Evolutionary conservation across 352 stramenopile species (phyloP).

Genomic region (Phytophthora fragariaefolia): DNA sequence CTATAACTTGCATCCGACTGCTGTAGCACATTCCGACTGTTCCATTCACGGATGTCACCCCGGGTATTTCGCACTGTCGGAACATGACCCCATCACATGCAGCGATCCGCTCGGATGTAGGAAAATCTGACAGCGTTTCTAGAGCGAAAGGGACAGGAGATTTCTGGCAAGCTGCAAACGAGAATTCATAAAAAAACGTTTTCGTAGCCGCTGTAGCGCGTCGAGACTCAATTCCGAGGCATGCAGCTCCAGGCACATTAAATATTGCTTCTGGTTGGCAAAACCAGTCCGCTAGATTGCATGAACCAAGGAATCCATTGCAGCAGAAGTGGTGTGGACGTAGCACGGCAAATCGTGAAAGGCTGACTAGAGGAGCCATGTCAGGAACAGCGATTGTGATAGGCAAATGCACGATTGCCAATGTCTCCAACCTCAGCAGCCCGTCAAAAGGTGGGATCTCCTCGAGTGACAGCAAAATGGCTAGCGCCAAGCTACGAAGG

Average conservation of each 20-base stretch:
- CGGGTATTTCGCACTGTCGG: slow-evolving; percentile 25
- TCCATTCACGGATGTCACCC: slow-evolving; percentile 9
- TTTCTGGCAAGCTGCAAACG: slow-evolving; percentile 16
- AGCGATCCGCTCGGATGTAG: slow-evolving; percentile 6
- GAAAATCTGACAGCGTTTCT: slow-evolving; percentile 15
- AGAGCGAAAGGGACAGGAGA: slow-evolving; percentile 11
- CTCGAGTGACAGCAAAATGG: slow-evolving; percentile 18
- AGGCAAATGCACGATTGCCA: background rate
- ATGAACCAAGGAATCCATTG: slow-evolving; percentile 27
- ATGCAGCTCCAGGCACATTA: slow-evolving; percentile 16
- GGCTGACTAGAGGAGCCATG: slow-evolving; percentile 20
- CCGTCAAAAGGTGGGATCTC: slow-evolving; percentile 22
- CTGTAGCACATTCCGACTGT: slow-evolving; percentile 32
- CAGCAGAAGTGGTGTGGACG: slow-evolving; percentile 29
- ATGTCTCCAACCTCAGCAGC: slow-evolving; percentile 12
- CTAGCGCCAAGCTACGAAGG: slow-evolving; percentile 24
- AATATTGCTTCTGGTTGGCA: slow-evolving; percentile 10
- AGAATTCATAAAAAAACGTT: slow-evolving; percentile 14
- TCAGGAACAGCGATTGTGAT: no score
- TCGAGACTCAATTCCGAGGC: slow-evolving; percentile 19
- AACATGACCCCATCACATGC: slow-evolving; percentile 24
- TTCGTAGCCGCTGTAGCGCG: slow-evolving; percentile 12
- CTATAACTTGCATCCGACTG: slow-evolving; percentile 33
- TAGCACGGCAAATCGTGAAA: slow-evolving; percentile 22
- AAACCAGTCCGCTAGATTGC: slow-evolving; percentile 18